phyloP scores from a whole-genome alignment of 371 early-diverging fungal species.

The Parasitella parasitica region DNA sequence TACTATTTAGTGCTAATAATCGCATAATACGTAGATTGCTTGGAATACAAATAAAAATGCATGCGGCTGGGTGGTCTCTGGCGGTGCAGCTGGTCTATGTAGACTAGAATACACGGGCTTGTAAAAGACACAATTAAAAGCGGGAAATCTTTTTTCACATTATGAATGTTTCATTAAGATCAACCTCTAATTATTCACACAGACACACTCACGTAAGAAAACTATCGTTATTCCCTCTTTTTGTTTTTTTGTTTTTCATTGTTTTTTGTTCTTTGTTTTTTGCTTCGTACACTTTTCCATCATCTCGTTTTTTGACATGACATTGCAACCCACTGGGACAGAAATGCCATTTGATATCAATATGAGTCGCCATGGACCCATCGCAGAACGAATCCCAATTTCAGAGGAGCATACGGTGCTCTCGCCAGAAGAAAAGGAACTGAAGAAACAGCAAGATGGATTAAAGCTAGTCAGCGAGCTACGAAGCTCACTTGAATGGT shows the following conservation, averaged over 20 bases:
- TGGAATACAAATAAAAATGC: conserved; percentile 27
- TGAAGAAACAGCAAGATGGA: conserved; percentile 23
- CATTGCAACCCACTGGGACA: background rate
- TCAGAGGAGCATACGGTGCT: conserved; percentile 7
- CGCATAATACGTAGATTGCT: background rate
- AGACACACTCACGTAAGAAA: background rate
- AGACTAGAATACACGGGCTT: conserved; percentile 25
- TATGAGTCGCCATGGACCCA: background rate
- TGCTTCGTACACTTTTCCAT: background rate
- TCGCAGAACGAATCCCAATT: conserved; percentile 1
- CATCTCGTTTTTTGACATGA: too few species aligned
- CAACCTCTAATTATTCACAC: background rate
- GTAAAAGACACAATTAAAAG: background rate
- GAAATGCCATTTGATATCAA: background rate
- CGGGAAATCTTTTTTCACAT: background rate
- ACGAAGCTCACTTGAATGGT: conserved; percentile 25
- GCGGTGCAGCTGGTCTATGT: conserved; percentile 31
- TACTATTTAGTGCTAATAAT: background rate
- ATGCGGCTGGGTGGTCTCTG: conserved; percentile 27
- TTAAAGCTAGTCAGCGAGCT: conserved; percentile 25
- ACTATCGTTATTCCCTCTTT: background rate
- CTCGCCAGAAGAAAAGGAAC: conserved; percentile 10
- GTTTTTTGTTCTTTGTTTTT: background rate
- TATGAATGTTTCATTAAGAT: background rate
- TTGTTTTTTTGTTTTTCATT: background rate